Evolutionary conservation across 129 eudicot species (phyloP).

Genomic region (Logfia minima): DNA sequence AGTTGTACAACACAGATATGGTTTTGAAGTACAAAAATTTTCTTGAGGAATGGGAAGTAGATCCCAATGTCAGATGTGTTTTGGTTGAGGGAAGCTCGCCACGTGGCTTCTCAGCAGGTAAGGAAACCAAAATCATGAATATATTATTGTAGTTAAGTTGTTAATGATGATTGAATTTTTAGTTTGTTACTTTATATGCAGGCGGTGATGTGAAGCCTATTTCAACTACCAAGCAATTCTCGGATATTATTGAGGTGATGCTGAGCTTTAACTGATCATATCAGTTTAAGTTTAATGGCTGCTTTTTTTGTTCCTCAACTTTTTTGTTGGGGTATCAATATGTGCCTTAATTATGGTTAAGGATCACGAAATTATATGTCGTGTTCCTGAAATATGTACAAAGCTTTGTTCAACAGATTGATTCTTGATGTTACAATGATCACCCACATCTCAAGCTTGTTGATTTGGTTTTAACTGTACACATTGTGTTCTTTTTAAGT

Average conservation of each 20-base stretch:
- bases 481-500: neutral
- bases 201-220: slow-evolving; percentile 92
- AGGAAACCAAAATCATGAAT: neutral
- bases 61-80: slow-evolving; percentile 78
- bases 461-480: neutral
- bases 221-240: slow-evolving; percentile 38
- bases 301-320: neutral
- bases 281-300: neutral
- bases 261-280: neutral
- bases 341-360: slow-evolving; percentile 10
- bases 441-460: neutral
- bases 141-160: neutral
- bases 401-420: slow-evolving; percentile 4
- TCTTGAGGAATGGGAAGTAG: slow-evolving; percentile 85
- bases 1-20: slow-evolving; percentile 62
- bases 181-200: slow-evolving; percentile 47
- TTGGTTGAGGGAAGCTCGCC: slow-evolving; percentile 83
- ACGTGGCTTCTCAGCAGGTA: slow-evolving; percentile 95
- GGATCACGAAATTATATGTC: slow-evolving; percentile 7
- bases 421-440: slow-evolving; percentile 1
- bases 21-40: slow-evolving; percentile 60
- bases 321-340: neutral
- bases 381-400: neutral
- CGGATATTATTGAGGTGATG: slow-evolving; percentile 70
- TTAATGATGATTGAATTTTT: slow-evolving; percentile 44